A percentile compares a stretch with the other conserved stretches of the same genome.
Conservation (phyloP, 2,329 filamentous ascomycete genomes). For the Cladosporium phlei region DNA sequence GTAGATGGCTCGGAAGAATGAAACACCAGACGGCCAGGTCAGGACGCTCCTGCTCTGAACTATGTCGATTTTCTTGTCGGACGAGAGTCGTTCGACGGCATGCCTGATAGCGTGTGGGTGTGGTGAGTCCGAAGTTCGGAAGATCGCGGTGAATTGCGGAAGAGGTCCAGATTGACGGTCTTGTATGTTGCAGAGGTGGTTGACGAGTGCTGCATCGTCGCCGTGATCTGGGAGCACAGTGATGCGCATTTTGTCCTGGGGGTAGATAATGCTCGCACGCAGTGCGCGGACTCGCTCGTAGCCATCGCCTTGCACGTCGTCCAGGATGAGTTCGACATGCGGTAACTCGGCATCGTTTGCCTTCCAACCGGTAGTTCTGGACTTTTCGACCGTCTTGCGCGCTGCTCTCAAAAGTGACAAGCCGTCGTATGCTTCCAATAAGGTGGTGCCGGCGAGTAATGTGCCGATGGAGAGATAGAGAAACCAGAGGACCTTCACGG, state of each 20-base stretch:
- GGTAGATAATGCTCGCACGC: conserved; percentile 14
- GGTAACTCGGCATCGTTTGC: conserved; percentile 15
- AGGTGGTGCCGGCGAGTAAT: conserved; percentile 15
- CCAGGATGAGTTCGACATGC: conserved; percentile 18
- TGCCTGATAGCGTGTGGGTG: conserved; percentile 19
- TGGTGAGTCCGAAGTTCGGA: conserved; percentile 15
- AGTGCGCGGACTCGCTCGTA: conserved; percentile 3
- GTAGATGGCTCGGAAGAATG: not conserved
- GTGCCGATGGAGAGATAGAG: conserved; percentile 20
- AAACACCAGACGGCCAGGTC: not conserved
- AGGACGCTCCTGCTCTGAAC: conserved; percentile 19
- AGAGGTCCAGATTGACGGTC: conserved; percentile 9
- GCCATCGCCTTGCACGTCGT: not conserved
- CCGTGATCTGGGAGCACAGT: conserved; percentile 13
- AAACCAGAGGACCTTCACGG: conserved; percentile 22
- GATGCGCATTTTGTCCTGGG: conserved; percentile 14
- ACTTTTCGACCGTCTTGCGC: conserved; percentile 16
- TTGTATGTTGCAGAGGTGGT: conserved; percentile 11
- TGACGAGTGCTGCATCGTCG: conserved; percentile 4
- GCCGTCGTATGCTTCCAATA: conserved; percentile 21
- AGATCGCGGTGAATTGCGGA: conserved; percentile 16
- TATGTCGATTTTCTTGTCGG: conserved; percentile 18
- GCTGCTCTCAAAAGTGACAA: conserved; percentile 17
- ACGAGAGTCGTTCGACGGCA: conserved; percentile 17
- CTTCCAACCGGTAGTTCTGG: conserved; percentile 9